Evolutionary conservation across 2,329 filamentous ascomycete species (phyloP), one percentile per base, ranked within the genome.

Genomic region (Emydomyces testavorans): DNA sequence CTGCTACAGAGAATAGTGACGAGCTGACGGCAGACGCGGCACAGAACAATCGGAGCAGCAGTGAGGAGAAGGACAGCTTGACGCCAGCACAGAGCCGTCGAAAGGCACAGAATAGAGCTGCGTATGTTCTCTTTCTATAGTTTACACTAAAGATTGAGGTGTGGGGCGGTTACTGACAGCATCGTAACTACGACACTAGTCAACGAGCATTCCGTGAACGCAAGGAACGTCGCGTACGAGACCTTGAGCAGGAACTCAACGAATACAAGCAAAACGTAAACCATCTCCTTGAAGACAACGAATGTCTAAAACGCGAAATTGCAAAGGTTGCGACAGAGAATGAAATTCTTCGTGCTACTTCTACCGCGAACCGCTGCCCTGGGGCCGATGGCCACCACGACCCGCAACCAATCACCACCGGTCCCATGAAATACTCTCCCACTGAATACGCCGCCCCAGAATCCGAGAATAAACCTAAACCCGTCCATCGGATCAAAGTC

Each of bases 121-220:
- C 82, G 81, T 84, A 77, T 64, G 79, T 69, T 45, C 36, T 16
- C 16, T 35, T 23, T 15, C n/a, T 11, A 34, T 11, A 34, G 13
- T 11, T 11, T 31, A 29, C 15, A 23, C 28, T 37, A n/a, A n/a
- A n/a, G n/a, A n/a, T n/a, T n/a, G n/a, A n/a, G n/a, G n/a, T n/a
- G n/a, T n/a, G n/a, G n/a, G n/a, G n/a, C n/a, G n/a, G n/a, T n/a
- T n/a, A n/a, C n/a, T n/a, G n/a, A n/a, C n/a, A n/a, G n/a, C n/a
- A n/a, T n/a, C n/a, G n/a, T n/a, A n/a, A n/a, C n/a, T 29, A 46
- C 37, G 13, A 11, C n/a, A 42, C 49, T 50, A 95, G 90, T 40
- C 92, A 96, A 74, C 83, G 90, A 58, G 90, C 92, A 26, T 96
- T 96, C 65, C 86, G 90, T 52, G 90, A 96, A 67, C 83, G 90